Evolutionary conservation across 441 rosid genomes (phyloP).

Genomic region (Isatis lusitanica): DNA sequence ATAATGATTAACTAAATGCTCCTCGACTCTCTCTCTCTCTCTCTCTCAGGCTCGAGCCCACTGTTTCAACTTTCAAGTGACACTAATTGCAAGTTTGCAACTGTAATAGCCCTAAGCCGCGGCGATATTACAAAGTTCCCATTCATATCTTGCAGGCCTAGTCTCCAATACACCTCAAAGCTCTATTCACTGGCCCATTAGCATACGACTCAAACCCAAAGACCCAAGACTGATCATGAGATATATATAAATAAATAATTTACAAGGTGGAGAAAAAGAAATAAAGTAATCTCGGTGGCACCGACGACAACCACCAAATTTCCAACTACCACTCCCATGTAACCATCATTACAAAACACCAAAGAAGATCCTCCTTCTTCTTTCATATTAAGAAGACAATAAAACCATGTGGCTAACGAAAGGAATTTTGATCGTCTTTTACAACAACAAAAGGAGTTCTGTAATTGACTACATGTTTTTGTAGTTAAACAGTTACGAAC

Average conservation of each 20-base stretch:
- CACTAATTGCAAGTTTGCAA: too few species aligned
- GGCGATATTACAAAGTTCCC: not conserved
- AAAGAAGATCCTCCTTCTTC: slow-evolving; percentile 12
- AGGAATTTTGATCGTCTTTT: not conserved
- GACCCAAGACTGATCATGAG: not conserved
- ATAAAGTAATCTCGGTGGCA: not conserved
- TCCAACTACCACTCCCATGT: slow-evolving; percentile 36
- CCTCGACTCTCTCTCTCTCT: too few species aligned
- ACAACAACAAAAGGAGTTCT: not conserved
- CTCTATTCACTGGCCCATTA: slow-evolving; percentile 4
- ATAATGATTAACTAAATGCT: too few species aligned
- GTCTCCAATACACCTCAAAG: not conserved
- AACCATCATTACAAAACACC: slow-evolving; percentile 36
- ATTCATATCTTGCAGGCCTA: not conserved
- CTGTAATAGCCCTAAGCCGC: too few species aligned
- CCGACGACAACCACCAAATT: slow-evolving; percentile 6
- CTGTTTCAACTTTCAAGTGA: too few species aligned
- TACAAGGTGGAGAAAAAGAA: not conserved
- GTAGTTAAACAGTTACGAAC: slow-evolving; percentile 1
- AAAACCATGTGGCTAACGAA: not conserved
- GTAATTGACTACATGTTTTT: not conserved
- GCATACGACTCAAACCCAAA: not conserved
- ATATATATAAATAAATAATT: not conserved
- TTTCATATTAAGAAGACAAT: too few species aligned
- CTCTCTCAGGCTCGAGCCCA: too few species aligned